A percentile compares a stretch with the other conserved stretches of the same genome.
These are phyloP conservation scores for Geotrichum candidum DNA, from an alignment of 1,139 yeast species.

Conservation along the genomic window DNA sequence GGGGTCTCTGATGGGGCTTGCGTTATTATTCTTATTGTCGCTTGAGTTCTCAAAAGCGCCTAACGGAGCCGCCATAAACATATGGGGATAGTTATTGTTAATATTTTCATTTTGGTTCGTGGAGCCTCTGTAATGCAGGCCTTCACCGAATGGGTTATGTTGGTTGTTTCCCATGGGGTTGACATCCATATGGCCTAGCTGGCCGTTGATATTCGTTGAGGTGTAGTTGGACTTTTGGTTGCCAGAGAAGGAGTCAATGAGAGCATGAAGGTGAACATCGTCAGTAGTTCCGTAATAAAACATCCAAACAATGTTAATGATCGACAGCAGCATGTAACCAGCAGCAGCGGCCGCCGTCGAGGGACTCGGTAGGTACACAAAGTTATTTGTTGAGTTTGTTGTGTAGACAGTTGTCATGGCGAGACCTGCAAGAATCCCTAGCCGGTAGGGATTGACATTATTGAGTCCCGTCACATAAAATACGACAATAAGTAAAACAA, in stretches of 20 bases:
- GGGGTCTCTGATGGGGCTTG: background rate
- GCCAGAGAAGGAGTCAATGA: conserved; percentile 66
- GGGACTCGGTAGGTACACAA: conserved; percentile 62
- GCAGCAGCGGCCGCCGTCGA: conserved; percentile 87
- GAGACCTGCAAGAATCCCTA: conserved; percentile 45
- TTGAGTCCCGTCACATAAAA: conserved; percentile 60
- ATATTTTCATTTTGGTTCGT: background rate
- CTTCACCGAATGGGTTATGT: conserved; percentile 4
- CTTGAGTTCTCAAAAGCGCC: conserved; percentile 53
- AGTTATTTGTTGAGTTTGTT: conserved; percentile 72
- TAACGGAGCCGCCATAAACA: conserved; percentile 49
- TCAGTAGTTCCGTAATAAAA: conserved; percentile 61
- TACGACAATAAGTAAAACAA: conserved; percentile 52
- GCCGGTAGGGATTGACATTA: conserved; percentile 64
- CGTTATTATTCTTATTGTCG: conserved; percentile 12
- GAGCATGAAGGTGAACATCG: conserved; percentile 63
- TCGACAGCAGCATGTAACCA: conserved; percentile 77
- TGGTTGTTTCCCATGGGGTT: background rate
- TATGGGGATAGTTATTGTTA: conserved; percentile 30
- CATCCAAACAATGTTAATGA: conserved; percentile 70
- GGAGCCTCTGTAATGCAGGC: conserved; percentile 1
- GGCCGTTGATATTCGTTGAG: background rate
- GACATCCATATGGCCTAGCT: background rate
- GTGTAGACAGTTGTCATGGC: conserved; percentile 72
- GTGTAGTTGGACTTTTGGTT: conserved; percentile 19